Evolutionary conservation across 1,139 yeast genomes (phyloP).

Genomic region (Keqinozyma sinolaborantium): DNA sequence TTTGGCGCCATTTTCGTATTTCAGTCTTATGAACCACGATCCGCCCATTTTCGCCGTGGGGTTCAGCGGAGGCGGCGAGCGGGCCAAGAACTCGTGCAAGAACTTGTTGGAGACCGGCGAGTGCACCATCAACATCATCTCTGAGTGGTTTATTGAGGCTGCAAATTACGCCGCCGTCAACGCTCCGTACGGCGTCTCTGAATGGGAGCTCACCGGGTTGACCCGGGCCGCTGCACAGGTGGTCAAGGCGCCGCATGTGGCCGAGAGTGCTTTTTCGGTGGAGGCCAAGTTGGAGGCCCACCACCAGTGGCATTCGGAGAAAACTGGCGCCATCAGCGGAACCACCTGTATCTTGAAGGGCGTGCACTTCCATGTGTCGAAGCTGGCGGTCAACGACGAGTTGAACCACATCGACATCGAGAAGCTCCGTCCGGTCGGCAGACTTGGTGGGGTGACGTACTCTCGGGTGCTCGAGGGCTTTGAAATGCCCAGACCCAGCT

Average conservation of each 20-base stretch:
- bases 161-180: slow-evolving; percentile 49
- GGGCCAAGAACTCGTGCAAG: slow-evolving; percentile 45
- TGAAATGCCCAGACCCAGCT: slow-evolving; percentile 38
- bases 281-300: slow-evolving; percentile 48
- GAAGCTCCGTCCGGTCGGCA: slow-evolving; percentile 50
- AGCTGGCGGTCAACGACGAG: slow-evolving; percentile 47
- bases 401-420: slow-evolving; percentile 37
- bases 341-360: slow-evolving; percentile 50
- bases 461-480: slow-evolving; percentile 40
- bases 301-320: slow-evolving; percentile 45
- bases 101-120: slow-evolving; percentile 53
- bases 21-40: slow-evolving; percentile 45
- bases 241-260: slow-evolving; percentile 56
- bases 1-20: slow-evolving; percentile 60
- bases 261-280: slow-evolving; percentile 58
- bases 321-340: slow-evolving; percentile 36
- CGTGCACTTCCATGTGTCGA: slow-evolving; percentile 52
- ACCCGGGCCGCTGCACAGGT: slow-evolving; percentile 41
- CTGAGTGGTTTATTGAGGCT: slow-evolving; percentile 66
- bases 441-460: slow-evolving; percentile 56
- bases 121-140: slow-evolving; percentile 54
- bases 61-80: slow-evolving; percentile 34
- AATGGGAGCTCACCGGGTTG: slow-evolving; percentile 55
- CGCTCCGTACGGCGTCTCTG: slow-evolving; percentile 50
- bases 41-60: slow-evolving; percentile 61